These are phyloP conservation scores for Ophiocordyceps unilateralis DNA, from an alignment of 2,329 filamentous ascomycete genomes.

Conservation along the genomic window DNA sequence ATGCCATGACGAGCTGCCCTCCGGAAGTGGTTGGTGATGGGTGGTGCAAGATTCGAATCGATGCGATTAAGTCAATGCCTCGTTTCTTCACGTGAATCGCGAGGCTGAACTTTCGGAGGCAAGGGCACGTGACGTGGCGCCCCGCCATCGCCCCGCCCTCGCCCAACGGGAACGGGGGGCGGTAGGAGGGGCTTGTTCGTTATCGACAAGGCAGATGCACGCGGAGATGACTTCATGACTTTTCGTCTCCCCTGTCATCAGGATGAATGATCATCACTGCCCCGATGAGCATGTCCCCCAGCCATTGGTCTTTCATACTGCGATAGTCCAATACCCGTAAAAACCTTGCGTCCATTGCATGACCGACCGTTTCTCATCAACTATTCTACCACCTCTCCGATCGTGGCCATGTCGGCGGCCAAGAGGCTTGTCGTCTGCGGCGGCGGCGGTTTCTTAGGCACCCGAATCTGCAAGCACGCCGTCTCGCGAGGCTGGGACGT, in stretches of 20 bases:
- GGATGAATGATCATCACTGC: no score
- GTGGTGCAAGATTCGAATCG: background rate
- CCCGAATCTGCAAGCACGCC: slow-evolving; percentile 79
- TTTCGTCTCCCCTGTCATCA: slow-evolving; percentile 1
- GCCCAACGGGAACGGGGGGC: no score
- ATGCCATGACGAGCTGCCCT: no score
- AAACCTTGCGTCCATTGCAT: background rate
- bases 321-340: background rate
- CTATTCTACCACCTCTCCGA: background rate
- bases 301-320: background rate
- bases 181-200: no score
- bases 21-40: background rate
- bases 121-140: no score
- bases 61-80: no score
- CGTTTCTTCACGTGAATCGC: no score
- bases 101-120: no score
- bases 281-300: background rate
- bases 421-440: slow-evolving; percentile 84
- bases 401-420: slow-evolving; percentile 31
- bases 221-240: slow-evolving; percentile 8
- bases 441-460: slow-evolving; percentile 81
- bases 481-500: slow-evolving; percentile 79
- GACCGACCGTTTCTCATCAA: background rate
- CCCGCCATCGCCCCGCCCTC: no score
- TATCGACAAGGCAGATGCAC: no score